Conservation (phyloP, 345 rosid genomes). For the Corchorus olitorius region DNA sequence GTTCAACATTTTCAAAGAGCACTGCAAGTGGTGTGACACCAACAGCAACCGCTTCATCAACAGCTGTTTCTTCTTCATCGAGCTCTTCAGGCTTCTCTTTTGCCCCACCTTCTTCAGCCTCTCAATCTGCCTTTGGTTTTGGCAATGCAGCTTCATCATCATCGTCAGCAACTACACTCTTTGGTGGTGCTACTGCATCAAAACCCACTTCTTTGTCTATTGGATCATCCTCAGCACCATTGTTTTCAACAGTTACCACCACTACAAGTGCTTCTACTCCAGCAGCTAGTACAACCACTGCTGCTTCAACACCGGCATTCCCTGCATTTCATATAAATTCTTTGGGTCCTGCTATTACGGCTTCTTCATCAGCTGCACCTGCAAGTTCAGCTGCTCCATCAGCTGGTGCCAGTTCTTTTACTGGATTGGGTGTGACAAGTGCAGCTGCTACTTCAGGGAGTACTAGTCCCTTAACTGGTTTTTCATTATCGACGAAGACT, state of each 20-base stretch:
- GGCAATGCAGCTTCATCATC: conserved; percentile 44
- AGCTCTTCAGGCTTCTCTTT: conserved; percentile 51
- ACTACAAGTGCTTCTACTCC: conserved; percentile 51
- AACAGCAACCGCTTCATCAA: conserved; percentile 27
- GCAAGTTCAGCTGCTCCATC: conserved; percentile 42
- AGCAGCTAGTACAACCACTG: conserved; percentile 40
- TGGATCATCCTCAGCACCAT: conserved; percentile 34
- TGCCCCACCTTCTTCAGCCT: conserved; percentile 43
- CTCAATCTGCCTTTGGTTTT: conserved; percentile 48
- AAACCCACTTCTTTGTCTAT: no score
- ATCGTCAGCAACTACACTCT: conserved; percentile 40
- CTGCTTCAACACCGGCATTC: conserved; percentile 43
- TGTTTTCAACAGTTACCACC: conserved; percentile 65
- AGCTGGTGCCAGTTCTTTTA: conserved; percentile 42
- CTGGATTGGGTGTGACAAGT: conserved; percentile 50
- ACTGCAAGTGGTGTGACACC: conserved; percentile 31
- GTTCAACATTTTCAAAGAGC: conserved; percentile 30
- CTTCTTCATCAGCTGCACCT: conserved; percentile 27
- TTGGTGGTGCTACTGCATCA: conserved; percentile 28
- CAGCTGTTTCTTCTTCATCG: conserved; percentile 33
- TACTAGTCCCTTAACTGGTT: conserved; percentile 61
- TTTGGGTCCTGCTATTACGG: conserved; percentile 37
- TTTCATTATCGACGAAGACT: conserved; percentile 54
- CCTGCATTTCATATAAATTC: conserved; percentile 46
- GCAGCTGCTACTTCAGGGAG: conserved; percentile 52